Base-by-base conservation (phyloP, 306 rosid genomes). In the Cicer chorassanicum region DNA sequence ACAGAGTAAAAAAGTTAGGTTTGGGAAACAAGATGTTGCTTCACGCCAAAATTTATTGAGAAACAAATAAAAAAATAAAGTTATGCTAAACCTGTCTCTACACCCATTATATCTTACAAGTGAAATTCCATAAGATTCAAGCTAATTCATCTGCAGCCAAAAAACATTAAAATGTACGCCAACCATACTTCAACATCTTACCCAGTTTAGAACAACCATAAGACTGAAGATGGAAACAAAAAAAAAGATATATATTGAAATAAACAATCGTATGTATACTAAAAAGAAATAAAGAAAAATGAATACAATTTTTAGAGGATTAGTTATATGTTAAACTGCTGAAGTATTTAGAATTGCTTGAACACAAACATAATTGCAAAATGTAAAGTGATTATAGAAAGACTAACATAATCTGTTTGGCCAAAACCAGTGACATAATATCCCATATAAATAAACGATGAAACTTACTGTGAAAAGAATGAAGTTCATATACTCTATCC, bases 391-490 rank as follows among this genome's bases (percentile, higher is more conserved):
- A 18, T 42, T 64, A 51, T 45, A 29, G 67, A 56, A 72, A 64
- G 15, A 46, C 11, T 11, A 9, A 16, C 54, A 15, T 69, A 59
- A 72, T 43, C 40, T 67, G 46, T 71, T 12, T 6, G 63, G 45
- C 43, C 19, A 19, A 78, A 62, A 57, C 29, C 50, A 48, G 13
- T 41, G 60, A 57, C 12, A 59, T 7, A 57, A 44, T 61, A 70
- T 38, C 4, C 7, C 16, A 48, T 34, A 42, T 39, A 15, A 45
- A 73, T 6, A 79, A 73, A 70, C 60, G 74, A 72, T 53, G 80
- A 82, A 81, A 45, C 77, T 76, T 93, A 94, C 98, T 88, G 77
- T 82, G 84, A 83, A 91, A 90, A 38, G 98, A 94, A 80, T 89
- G 90, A 49, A 94, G 93, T 71, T 88, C 78, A 70, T 83, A 91